phyloP scores from a whole-genome alignment of 2,329 filamentous ascomycete genomes.

The Penicillium psychrosexuale region DNA sequence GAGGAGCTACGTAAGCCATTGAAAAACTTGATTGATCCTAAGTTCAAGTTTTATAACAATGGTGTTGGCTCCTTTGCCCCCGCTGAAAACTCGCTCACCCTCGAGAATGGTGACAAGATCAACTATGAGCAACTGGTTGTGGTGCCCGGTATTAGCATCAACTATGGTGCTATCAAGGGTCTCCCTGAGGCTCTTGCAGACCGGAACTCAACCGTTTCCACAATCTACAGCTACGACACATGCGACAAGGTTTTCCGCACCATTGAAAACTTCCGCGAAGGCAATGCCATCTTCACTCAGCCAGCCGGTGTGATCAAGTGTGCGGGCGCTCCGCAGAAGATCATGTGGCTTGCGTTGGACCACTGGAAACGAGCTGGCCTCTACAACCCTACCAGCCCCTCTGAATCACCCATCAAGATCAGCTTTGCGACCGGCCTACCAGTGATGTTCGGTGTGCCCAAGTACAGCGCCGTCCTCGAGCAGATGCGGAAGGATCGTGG shows the following conservation, averaged over 20 bases:
- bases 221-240: constrained; percentile 57
- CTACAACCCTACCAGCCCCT: constrained; percentile 45
- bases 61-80: constrained; percentile 53
- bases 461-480: constrained; percentile 56
- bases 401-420: constrained; percentile 50
- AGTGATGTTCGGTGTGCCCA: constrained; percentile 59
- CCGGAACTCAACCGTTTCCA: constrained; percentile 49
- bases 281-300: constrained; percentile 59
- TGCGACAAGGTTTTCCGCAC: constrained; percentile 54
- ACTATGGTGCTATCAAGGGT: constrained; percentile 54
- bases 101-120: constrained; percentile 55
- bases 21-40: constrained; percentile 54
- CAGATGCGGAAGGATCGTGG: constrained; percentile 53
- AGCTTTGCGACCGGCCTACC: constrained; percentile 56
- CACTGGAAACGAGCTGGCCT: constrained; percentile 56
- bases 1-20: constrained; percentile 56
- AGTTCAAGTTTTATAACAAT: constrained; percentile 59
- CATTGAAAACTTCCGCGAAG: constrained; percentile 49
- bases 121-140: constrained; percentile 65
- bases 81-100: constrained; percentile 55
- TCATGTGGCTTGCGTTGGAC: constrained; percentile 61
- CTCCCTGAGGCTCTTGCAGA: constrained; percentile 56
- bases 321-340: constrained; percentile 60
- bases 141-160: constrained; percentile 55
- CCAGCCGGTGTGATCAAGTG: constrained; percentile 59